Evolutionary conservation across 768 basidiomycete species (phyloP).

Genomic region (Termitomyces sp.): DNA sequence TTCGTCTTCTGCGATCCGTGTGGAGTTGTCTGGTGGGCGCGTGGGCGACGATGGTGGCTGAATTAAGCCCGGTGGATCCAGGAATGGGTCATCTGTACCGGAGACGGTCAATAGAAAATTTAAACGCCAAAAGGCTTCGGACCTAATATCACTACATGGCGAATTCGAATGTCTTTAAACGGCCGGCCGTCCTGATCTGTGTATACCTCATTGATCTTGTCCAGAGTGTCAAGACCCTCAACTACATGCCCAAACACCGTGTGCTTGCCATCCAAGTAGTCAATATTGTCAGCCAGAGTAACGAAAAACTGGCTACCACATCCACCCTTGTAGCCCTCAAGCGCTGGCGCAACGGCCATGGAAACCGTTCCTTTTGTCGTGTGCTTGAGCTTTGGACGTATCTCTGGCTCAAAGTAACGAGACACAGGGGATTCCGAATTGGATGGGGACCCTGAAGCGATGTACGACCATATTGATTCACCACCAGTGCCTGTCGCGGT

Average conservation of each 20-base stretch:
- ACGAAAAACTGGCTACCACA: slow-evolving; percentile 97
- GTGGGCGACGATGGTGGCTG: slow-evolving; percentile 74
- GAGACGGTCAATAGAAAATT: slow-evolving; percentile 1
- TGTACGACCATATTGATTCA: slow-evolving; percentile 79
- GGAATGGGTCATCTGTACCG: slow-evolving; percentile 84
- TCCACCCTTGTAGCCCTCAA: slow-evolving; percentile 57
- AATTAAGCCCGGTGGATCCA: slow-evolving; percentile 74
- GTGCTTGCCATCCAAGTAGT: slow-evolving; percentile 91
- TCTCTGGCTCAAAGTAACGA: slow-evolving; percentile 88
- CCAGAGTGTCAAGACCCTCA: slow-evolving; percentile 87
- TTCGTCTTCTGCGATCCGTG: slow-evolving; percentile 93
- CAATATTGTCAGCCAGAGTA: slow-evolving; percentile 84
- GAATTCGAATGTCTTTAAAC: slow-evolving; percentile 88
- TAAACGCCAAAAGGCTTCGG: slow-evolving; percentile 8
- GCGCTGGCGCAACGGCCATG: slow-evolving; percentile 91
- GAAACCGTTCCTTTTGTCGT: slow-evolving; percentile 82
- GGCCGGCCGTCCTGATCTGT: slow-evolving; percentile 86
- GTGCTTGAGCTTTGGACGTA: slow-evolving; percentile 81
- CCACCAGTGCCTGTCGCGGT: slow-evolving; percentile 93
- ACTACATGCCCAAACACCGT: slow-evolving; percentile 95
- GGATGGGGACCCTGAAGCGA: slow-evolving; percentile 42
- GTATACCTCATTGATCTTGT: slow-evolving; percentile 90
- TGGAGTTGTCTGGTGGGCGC: slow-evolving; percentile 77
- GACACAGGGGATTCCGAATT: slow-evolving; percentile 28
- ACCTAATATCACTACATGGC: slow-evolving; percentile 96